Percentiles rank a stretch among this genome's conserved stretches.
Conservation (phyloP, 2,329 filamentous ascomycete genomes). For the Parastagonospora avenae region DNA sequence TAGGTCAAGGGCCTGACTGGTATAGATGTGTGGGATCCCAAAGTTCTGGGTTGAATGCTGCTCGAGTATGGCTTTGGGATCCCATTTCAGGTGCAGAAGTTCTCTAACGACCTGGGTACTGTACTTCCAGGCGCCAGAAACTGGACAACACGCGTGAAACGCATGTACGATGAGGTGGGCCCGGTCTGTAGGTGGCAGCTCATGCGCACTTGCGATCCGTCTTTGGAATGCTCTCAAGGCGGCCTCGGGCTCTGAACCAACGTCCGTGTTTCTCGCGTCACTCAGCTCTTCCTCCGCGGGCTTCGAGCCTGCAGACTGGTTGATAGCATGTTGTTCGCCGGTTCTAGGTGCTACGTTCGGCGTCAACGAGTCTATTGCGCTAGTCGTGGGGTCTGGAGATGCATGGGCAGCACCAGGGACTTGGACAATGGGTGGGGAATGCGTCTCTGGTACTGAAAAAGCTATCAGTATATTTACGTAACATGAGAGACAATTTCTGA, state of each 20-base stretch:
- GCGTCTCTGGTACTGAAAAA: neutral
- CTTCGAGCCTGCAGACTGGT: too few relatives aligned
- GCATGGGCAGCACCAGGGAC: too few relatives aligned
- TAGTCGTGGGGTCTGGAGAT: too few relatives aligned
- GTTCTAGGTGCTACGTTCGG: too few relatives aligned
- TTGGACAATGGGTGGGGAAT: too few relatives aligned
- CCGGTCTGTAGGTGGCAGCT: neutral
- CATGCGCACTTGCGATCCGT: conserved; percentile 2
- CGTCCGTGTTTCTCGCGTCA: neutral
- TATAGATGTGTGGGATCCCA: conserved; percentile 12
- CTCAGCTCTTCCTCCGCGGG: too few relatives aligned
- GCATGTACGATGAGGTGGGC: conserved; percentile 2
- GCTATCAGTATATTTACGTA: neutral
- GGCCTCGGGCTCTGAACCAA: neutral
- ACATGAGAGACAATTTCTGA: neutral
- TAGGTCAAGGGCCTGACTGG: conserved; percentile 12
- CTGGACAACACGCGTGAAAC: conserved; percentile 12
- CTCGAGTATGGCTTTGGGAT: conserved; percentile 12
- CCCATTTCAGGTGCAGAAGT: conserved; percentile 8
- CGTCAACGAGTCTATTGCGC: too few relatives aligned
- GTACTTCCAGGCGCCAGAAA: conserved; percentile 10
- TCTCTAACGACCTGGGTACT: conserved; percentile 17
- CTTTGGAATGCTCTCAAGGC: neutral
- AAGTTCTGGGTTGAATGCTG: conserved; percentile 5
- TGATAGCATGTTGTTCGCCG: too few relatives aligned